phyloP scores from a whole-genome alignment of 257 asterid genomes.

The Penstemon barbatus region DNA sequence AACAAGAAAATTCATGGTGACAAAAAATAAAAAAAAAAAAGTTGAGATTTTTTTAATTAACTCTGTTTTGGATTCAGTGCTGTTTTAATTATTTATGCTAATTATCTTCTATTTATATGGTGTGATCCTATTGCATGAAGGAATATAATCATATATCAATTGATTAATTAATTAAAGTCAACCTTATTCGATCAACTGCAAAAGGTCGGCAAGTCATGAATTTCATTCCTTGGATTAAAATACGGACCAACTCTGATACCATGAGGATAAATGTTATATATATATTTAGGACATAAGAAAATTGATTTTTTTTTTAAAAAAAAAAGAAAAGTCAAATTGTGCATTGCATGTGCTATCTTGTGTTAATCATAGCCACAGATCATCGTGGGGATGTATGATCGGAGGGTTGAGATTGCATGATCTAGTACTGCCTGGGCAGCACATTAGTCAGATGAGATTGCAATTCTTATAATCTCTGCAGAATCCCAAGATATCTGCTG shows the following conservation, averaged over 20 bases:
- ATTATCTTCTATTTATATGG: too few species aligned
- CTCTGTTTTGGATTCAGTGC: not conserved
- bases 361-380: constrained; percentile 14
- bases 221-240: not conserved
- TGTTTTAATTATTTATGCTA: too few species aligned
- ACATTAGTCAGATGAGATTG: constrained; percentile 38
- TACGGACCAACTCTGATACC: not conserved
- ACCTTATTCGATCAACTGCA: constrained; percentile 9
- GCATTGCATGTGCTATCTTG: constrained; percentile 49
- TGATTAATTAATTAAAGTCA: constrained; percentile 26
- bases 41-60: not conserved
- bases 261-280: not conserved
- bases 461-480: constrained; percentile 25
- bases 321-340: not conserved
- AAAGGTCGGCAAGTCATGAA: constrained; percentile 25
- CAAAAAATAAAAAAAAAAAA: constrained; percentile 27
- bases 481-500: constrained; percentile 82
- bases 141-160: constrained; percentile 15
- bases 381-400: constrained; percentile 36
- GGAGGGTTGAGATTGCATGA: constrained; percentile 13
- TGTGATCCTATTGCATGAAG: constrained; percentile 30
- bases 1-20: constrained; percentile 30
- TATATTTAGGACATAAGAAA: not conserved
- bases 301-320: not conserved
- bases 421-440: constrained; percentile 35